phyloP scores from a whole-genome alignment of 805 yeast species.

The Candida sanyiensis region DNA sequence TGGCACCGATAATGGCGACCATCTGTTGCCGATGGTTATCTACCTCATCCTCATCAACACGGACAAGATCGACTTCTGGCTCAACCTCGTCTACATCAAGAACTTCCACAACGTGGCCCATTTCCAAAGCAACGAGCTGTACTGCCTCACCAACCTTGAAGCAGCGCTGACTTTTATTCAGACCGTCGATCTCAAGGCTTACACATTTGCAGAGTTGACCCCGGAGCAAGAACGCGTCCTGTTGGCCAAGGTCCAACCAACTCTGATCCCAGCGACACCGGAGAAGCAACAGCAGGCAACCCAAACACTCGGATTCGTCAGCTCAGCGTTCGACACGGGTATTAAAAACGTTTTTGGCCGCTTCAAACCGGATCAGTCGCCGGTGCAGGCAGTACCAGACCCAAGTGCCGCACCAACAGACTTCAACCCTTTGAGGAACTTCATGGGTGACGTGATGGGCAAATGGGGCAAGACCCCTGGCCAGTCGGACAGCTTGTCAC shows the following conservation, averaged over 20 bases:
- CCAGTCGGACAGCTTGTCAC: no score
- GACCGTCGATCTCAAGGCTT: slow-evolving; percentile 12
- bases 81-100: slow-evolving; percentile 20
- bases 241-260: not conserved
- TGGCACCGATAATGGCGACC: slow-evolving; percentile 19
- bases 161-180: slow-evolving; percentile 22
- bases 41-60: slow-evolving; percentile 18
- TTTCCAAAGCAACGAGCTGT: slow-evolving; percentile 17
- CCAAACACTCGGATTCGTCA: slow-evolving; percentile 4
- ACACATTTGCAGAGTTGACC: slow-evolving; percentile 8
- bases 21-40: slow-evolving; percentile 22
- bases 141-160: slow-evolving; percentile 24
- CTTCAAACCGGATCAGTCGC: slow-evolving; percentile 9
- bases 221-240: slow-evolving; percentile 11
- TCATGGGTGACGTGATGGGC: slow-evolving; percentile 22
- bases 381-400: not conserved
- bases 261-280: not conserved
- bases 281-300: slow-evolving; percentile 3
- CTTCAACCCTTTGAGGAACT: slow-evolving; percentile 16
- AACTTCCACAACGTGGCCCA: slow-evolving; percentile 19
- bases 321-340: slow-evolving; percentile 14
- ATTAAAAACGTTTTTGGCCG: slow-evolving; percentile 12
- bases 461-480: not conserved
- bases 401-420: not conserved
- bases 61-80: slow-evolving; percentile 14